Evolutionary conservation across 2,329 filamentous ascomycete species (phyloP), one percentile per base, ranked within the genome.

Genomic region (Pseudogymnoascus sp.): DNA sequence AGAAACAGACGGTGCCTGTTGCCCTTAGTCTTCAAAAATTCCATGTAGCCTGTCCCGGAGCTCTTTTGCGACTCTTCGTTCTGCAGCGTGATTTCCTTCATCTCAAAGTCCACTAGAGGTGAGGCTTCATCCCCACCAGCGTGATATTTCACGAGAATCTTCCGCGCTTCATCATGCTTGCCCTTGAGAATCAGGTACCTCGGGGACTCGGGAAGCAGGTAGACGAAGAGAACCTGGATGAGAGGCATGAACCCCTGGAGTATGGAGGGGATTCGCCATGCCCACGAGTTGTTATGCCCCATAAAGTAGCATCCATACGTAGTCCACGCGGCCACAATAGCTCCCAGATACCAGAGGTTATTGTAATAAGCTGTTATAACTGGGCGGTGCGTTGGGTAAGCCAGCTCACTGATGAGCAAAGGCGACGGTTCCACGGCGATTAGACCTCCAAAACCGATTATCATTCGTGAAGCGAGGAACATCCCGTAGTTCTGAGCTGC

Each of bases 1-100:
- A 84, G 79, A 44, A 80, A 68, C 35, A 81, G 71, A 13, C 81
- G 74, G 64, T 78, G 76, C 33, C 79, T 75, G 69, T 82, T 83
- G 33, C 78, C 80, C 39, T 74, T 74, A 5, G 76, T 79, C 47
- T n/a, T 33, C 26, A 2, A 54, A 1, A 80, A 71, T 63, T 77
- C 74, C 5, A 54, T 7, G 9, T 54, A 41, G 58, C 37, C 35
- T 17, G 58, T 59, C 11, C 58, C 58, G 33, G 47, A 54, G 33
- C 35, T 50, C 4, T 33, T 60, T 24, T 7, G 2, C 5, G 31
- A 58, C 8, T 33, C 35, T 0, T 62, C 60, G 31, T 61, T 60
- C 21, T 37, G 57, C 3, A 58, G 31, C 24, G 31, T 71, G 72
- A 77, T 78, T 63, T 79, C 76, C 15, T 75, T 74, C 66, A 79